phyloP scores from a whole-genome alignment of 1,139 yeast genomes.

The Taphrina populina region DNA sequence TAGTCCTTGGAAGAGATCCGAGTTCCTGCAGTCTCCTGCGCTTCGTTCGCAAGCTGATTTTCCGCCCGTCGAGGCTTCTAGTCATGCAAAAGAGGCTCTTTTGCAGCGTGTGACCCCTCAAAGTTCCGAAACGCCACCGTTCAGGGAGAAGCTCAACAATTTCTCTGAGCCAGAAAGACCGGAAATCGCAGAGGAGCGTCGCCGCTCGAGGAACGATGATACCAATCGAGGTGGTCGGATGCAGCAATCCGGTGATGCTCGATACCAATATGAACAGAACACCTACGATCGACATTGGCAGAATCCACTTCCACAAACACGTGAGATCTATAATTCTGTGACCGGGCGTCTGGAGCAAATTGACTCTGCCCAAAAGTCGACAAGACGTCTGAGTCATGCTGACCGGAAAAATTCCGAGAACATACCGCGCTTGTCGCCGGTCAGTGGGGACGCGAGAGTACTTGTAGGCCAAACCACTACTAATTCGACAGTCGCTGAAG shows the following conservation, averaged over 20 bases:
- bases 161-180: background rate
- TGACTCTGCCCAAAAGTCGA: conserved; percentile 16
- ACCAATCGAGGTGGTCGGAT: background rate
- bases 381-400: conserved; percentile 15
- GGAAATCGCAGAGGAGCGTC: background rate
- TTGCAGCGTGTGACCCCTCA: background rate
- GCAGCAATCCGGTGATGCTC: conserved; percentile 15
- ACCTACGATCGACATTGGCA: conserved; percentile 33
- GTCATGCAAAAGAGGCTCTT: no score
- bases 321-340: conserved; percentile 30
- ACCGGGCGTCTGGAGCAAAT: conserved; percentile 35
- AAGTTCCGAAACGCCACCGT: background rate
- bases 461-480: background rate
- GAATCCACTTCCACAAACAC: conserved; percentile 22
- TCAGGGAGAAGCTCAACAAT: background rate
- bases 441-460: background rate
- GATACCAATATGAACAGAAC: conserved; percentile 30
- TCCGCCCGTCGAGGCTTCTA: conserved; percentile 9
- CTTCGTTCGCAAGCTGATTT: background rate
- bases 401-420: background rate
- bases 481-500: background rate
- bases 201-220: background rate
- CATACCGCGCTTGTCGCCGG: background rate
- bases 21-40: background rate
- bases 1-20: conserved; percentile 23